These are phyloP conservation scores for Luvunga scandens DNA, from an alignment of 345 rosid genomes.

Conservation along the genomic window DNA sequence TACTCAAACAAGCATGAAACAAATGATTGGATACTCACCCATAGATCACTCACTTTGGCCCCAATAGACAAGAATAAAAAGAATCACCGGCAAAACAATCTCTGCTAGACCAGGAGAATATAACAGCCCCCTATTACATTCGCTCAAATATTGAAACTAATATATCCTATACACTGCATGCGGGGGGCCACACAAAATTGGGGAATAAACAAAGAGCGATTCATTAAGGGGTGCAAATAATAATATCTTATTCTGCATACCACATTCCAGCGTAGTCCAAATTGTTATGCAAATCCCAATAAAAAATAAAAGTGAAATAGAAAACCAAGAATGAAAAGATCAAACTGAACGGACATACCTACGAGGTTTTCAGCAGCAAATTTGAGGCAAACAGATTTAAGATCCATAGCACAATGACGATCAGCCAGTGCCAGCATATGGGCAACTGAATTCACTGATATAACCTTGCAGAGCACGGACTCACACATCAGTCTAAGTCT, in stretches of 20 bases:
- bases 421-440: constrained; percentile 80
- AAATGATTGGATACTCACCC: neutral
- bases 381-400: constrained; percentile 78
- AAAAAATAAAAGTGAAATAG: neutral
- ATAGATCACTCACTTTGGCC: neutral
- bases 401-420: constrained; percentile 65
- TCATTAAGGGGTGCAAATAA: neutral
- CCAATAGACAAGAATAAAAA: neutral
- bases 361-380: constrained; percentile 90
- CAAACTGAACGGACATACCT: constrained; percentile 44
- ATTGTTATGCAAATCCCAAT: neutral
- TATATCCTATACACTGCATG: neutral
- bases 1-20: neutral
- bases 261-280: neutral
- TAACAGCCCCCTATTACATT: neutral
- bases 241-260: neutral
- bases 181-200: neutral
- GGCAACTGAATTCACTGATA: constrained; percentile 72
- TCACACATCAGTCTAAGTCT: constrained; percentile 84
- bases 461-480: constrained; percentile 81
- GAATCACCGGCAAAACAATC: neutral
- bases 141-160: neutral
- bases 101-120: neutral
- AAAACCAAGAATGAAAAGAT: neutral
- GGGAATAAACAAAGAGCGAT: no score